These are phyloP conservation scores for Elsinoe australis DNA, from an alignment of 2,329 filamentous ascomycete species.

Conservation along the genomic window DNA sequence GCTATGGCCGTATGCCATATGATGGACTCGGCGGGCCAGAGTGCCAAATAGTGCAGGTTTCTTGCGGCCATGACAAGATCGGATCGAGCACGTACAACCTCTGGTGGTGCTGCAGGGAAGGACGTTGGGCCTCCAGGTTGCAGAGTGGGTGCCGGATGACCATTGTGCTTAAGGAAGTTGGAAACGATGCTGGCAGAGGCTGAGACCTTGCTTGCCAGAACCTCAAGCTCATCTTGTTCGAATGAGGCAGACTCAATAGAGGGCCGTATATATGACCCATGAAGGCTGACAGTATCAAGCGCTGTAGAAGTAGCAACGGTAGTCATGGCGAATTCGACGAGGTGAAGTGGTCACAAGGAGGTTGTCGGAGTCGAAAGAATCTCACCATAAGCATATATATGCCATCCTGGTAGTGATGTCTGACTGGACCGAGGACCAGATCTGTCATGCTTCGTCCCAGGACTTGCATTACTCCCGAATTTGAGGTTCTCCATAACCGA, in stretches of 20 bases:
- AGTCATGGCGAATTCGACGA: no score
- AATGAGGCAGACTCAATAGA: not conserved
- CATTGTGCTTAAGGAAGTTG: constrained; percentile 2
- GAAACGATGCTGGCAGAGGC: not conserved
- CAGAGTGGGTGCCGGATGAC: not conserved
- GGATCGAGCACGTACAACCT: not conserved
- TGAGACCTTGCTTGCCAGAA: not conserved
- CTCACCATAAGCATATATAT: no score
- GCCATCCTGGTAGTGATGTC: no score
- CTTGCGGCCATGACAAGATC: constrained; percentile 4
- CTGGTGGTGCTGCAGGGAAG: constrained; percentile 10
- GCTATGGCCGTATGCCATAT: constrained; percentile 1
- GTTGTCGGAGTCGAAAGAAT: no score
- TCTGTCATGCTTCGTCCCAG: no score
- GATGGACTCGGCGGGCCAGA: constrained; percentile 1
- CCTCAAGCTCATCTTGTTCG: not conserved
- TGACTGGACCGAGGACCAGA: no score
- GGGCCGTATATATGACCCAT: not conserved
- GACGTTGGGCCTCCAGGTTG: not conserved
- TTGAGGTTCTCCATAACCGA: no score
- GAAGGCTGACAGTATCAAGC: not conserved
- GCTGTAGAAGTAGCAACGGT: no score
- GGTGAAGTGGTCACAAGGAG: no score
- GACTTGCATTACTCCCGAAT: no score
- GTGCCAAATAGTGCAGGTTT: not conserved